Evolutionary conservation across 441 rosid species (phyloP), one percentile per base, ranked within the genome.

Genomic region (Eutrema salsugineum): DNA sequence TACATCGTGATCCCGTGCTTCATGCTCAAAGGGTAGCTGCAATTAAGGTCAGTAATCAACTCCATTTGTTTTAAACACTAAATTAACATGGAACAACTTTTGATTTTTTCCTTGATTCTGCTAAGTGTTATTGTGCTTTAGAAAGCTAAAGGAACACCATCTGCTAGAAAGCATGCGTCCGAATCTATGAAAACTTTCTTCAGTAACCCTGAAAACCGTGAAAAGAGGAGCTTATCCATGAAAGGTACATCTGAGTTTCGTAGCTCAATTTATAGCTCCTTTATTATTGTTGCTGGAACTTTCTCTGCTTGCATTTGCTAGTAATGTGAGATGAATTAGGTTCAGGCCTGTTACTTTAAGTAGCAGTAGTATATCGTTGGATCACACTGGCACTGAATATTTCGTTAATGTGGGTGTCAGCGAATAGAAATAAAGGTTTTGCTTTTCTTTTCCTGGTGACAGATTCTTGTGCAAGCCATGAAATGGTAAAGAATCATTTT

Each of bases 21-120:
- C 95, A 77, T 71, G 99, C 97, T 12, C 94, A 91, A 72, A 83
- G 97, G 75, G 90, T 89, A 67, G 97, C 97, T 84, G 90, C 97
- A 15, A 94, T 94, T 62, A 91, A 90, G 99, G 99, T 94, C 42
- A 60, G 79, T 58, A 16, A 33, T 24, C 17, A 36, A 24, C 56
- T 54, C 32, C 49, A 36, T 24, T 30, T 27, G 32, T 50, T 67
- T 35, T 22, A 8, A 9, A 33, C 42, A 17, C 6, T 15, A 14
- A 10, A 36, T 58, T 7, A 14, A 40, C 38, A 11, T 49, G 27
- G 8, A 53, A 32, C 54, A 66, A 1, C 40, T 39, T 54, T 16
- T 11, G 28, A 8, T 66, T 60, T 6, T 16, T 42, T 10, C 3
- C 50, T 51, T 70, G 35, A 76, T 40, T 40, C 19, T 49, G 19